These are phyloP conservation scores for Patellifolia procumbens DNA, from an alignment of 179 eudicot genomes.

Conservation along the genomic window DNA sequence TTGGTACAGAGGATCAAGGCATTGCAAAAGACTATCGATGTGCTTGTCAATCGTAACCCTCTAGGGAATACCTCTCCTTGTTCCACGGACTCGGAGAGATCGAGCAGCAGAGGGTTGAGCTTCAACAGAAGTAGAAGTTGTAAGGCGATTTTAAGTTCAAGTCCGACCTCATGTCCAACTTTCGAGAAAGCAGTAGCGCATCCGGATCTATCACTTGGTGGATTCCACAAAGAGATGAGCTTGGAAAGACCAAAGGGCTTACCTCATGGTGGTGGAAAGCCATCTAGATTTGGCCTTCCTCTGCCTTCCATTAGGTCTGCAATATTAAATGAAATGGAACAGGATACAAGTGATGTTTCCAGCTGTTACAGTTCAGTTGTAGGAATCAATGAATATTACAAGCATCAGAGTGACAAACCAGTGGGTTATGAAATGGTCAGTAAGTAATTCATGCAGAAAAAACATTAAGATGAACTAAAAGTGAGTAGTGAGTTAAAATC, in stretches of 20 bases:
- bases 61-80: slow-evolving; percentile 34
- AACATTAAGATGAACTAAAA: no score
- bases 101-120: slow-evolving; percentile 34
- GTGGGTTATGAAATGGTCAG: slow-evolving; percentile 43
- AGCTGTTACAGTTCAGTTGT: slow-evolving; percentile 35
- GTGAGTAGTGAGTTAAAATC: no score
- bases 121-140: slow-evolving; percentile 61
- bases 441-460: not conserved
- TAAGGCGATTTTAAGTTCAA: slow-evolving; percentile 41
- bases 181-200: slow-evolving; percentile 29
- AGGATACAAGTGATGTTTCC: slow-evolving; percentile 33
- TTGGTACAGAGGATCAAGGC: slow-evolving; percentile 55
- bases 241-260: slow-evolving; percentile 47
- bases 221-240: slow-evolving; percentile 41
- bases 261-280: slow-evolving; percentile 35
- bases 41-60: slow-evolving; percentile 39
- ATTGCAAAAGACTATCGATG: slow-evolving; percentile 52
- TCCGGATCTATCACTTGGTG: slow-evolving; percentile 47
- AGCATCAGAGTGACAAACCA: slow-evolving; percentile 40
- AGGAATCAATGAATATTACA: slow-evolving; percentile 31
- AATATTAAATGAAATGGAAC: slow-evolving; percentile 40
- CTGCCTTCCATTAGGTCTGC: slow-evolving; percentile 36
- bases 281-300: slow-evolving; percentile 33
- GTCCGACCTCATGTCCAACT: slow-evolving; percentile 27
- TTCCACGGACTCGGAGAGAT: slow-evolving; percentile 36